Base-by-base conservation (phyloP, 805 yeast genomes). In the Kodamaea restingae region DNA sequence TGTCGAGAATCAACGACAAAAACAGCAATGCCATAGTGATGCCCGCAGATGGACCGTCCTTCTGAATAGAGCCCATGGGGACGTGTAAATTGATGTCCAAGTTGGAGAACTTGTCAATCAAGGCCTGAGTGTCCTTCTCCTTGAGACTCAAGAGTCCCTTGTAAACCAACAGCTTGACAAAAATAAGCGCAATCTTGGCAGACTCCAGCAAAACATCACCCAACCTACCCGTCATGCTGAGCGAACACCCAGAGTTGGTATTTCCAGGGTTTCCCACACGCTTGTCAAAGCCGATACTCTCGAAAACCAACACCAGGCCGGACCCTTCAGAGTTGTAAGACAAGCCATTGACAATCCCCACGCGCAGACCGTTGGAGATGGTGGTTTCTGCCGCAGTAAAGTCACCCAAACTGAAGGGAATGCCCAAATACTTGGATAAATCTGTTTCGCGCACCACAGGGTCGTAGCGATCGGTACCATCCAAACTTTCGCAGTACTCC, bases 301-400 rank as follows among this genome's bases (percentile, higher is more conserved):
- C 96, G 56, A 88, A 84, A 11, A 81, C 76, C 37, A 88, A 65
- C 1, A 85, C 78, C 1, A 91, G 81, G 0, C 96, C 96, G 4
- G 84, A 78, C 1, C 96, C 96, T 50, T 83, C 85, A 2, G 88
- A 78, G 63, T 84, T 87, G 59, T 88, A 88, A 2, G 95, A 86
- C 43, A 88, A 65, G 0, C 96, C 97, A 55, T 87, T 86, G 8
- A 87, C 96, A 6, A 47, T 47, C 4, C 50, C 50, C 5, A 87
- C 74, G 2, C 96, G 95, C 45, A 73, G 70, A 6, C 65, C 63
- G 22, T 72, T 73, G 8, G 86, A 74, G 11, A 41, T 35, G 8
- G 50, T 47, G 10, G 44, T 41, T n/a, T 55, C 63, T 18, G 55
- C 54, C 5, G 48, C 46, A 22, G 55, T 53, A n/a, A 61, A 46